phyloP scores from a whole-genome alignment of 2,329 filamentous ascomycete species.

The Eutypa lata region DNA sequence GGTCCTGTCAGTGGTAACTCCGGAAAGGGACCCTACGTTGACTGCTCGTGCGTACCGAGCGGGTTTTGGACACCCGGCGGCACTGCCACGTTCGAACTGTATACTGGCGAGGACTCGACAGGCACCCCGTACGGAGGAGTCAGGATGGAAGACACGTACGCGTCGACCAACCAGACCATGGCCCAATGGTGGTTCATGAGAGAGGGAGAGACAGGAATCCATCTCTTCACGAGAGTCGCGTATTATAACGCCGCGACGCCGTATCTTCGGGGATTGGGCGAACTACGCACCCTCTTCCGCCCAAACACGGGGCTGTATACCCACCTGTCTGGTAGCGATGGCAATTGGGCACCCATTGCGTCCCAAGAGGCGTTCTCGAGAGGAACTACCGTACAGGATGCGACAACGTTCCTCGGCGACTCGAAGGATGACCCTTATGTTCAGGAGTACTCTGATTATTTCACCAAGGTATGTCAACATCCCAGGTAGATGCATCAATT shows the following conservation, averaged over 20 bases:
- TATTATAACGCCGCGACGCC: constrained; percentile 56
- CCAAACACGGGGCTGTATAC: constrained; percentile 60
- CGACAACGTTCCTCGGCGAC: constrained; percentile 58
- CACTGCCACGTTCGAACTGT: constrained; percentile 46
- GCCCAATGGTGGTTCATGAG: constrained; percentile 64
- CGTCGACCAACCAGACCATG: constrained; percentile 53
- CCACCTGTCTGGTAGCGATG: constrained; percentile 53
- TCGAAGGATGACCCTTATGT: constrained; percentile 53
- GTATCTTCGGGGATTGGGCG: constrained; percentile 54
- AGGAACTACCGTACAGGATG: constrained; percentile 56
- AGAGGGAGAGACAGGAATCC: constrained; percentile 60
- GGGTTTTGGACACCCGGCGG: constrained; percentile 58
- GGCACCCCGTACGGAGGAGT: constrained; percentile 55
- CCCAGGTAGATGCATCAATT: too few relatives aligned
- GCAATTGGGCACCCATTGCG: constrained; percentile 52
- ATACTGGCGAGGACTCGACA: constrained; percentile 46
- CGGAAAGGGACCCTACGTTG: constrained; percentile 55
- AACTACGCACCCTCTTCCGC: constrained; percentile 59
- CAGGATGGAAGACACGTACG: constrained; percentile 56
- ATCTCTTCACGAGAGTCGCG: constrained; percentile 56
- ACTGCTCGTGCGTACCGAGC: constrained; percentile 57
- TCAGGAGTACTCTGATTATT: constrained; percentile 54
- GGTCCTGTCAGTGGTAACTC: constrained; percentile 38
- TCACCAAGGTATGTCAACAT: constrained; percentile 41
- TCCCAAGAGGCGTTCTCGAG: constrained; percentile 37